phyloP scores from a whole-genome alignment of 345 rosid genomes.

The Melaleuca quinquenervia region DNA sequence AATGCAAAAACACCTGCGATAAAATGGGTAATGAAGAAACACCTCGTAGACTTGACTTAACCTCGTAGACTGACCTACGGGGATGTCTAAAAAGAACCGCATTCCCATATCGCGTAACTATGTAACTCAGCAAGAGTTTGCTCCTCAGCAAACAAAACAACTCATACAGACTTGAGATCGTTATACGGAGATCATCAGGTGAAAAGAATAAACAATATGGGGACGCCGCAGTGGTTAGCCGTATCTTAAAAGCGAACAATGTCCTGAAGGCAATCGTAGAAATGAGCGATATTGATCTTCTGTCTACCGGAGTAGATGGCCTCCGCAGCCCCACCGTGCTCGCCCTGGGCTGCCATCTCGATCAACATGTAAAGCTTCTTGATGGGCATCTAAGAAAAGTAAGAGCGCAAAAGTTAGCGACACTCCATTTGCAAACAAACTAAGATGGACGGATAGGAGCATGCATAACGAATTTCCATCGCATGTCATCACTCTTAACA shows the following conservation, averaged over 20 bases:
- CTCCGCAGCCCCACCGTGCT: constrained; percentile 65
- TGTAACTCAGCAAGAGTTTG: neutral
- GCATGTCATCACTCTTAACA: neutral
- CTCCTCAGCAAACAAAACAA: neutral
- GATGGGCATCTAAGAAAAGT: constrained; percentile 37
- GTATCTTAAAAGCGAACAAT: constrained; percentile 34
- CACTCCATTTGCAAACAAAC: no score
- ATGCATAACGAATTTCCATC: fast-evolving
- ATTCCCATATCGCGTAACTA: neutral
- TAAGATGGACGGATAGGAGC: no score
- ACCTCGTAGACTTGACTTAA: neutral
- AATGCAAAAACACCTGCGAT: fast-evolving
- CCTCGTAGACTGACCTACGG: neutral
- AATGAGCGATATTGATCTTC: constrained; percentile 63
- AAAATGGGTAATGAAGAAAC: neutral
- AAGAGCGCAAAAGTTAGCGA: neutral
- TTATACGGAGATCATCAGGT: neutral
- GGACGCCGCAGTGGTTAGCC: neutral
- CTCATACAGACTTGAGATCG: neutral
- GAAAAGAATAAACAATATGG: neutral
- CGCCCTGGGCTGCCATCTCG: constrained; percentile 98
- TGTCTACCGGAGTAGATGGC: constrained; percentile 59
- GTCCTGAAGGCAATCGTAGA: constrained; percentile 76
- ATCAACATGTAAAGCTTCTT: constrained; percentile 82
- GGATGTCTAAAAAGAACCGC: neutral